Evolutionary conservation across 2,329 filamentous ascomycete genomes (phyloP), one percentile per base, ranked within the genome.

Genomic region (Phaeosphaeria sp.): DNA sequence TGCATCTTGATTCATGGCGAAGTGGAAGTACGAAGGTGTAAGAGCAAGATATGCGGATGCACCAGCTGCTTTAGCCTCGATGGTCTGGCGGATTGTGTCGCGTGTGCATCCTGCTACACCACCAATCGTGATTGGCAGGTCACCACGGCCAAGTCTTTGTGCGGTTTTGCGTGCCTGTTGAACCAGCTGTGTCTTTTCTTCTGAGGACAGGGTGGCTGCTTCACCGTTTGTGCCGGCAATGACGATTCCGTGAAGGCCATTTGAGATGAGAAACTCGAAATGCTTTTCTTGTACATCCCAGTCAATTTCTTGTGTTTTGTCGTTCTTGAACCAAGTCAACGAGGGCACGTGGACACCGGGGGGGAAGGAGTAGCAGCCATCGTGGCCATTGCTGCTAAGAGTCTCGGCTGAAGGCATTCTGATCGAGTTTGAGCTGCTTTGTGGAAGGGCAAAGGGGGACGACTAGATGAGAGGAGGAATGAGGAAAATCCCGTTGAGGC

Each of bases 271-370:
- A 63, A 85, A 86, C 63, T 84, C 77, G 22, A 86, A 72, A 57
- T 86, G 85, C 60, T 80, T 78, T 55, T 79, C 79, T 66, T 87
- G 84, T 1, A 83, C 69, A 6, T 79, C 76, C 84, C 84, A 87
- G 65, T 87, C 83, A 40, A 87, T 83, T 43, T 84, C 82, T 64
- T 87, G 84, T 4, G 65, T 73, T 25, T 70, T 64, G 56, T 81
- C 78, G 55, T 79, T 74, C 47, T 77, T 74, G 69, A 87, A 87
- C 78, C 81, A 87, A 3, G 84, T 87, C 64, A 87, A 69, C 20
- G 79, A 81, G 1, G 84, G 85, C n/a, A 83, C 84, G 60, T 87
- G 84, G 48, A 87, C 83, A 3, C 84, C 84, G 1, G 80, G 78
- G 27, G 83, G 81, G 61, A 78, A 82, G 6, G 78, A 67, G 56